Conservation (phyloP, 768 basidiomycete genomes). For the Collybiopsis luxurians region DNA sequence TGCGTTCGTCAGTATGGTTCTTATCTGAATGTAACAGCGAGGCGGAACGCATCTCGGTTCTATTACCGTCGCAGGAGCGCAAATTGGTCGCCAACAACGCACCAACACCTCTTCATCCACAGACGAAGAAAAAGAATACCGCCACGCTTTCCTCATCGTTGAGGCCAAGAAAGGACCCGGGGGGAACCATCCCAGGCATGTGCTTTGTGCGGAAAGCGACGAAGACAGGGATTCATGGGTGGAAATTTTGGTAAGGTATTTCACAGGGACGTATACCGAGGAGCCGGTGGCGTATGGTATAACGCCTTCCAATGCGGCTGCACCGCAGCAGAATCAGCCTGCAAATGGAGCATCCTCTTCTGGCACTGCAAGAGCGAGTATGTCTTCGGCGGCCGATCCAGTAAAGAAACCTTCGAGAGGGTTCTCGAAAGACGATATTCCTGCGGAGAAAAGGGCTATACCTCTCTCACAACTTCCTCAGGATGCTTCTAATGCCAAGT, state of each 20-base stretch:
- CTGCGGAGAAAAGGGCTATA: conserved; percentile 46
- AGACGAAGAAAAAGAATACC: conserved; percentile 90
- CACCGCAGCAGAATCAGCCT: conserved; percentile 21
- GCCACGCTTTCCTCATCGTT: conserved; percentile 97
- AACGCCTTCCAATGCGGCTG: conserved; percentile 18
- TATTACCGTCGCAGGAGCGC: conserved; percentile 86
- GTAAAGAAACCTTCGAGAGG: conserved; percentile 39
- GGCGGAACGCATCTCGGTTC: conserved; percentile 91
- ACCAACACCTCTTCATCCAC: conserved; percentile 46
- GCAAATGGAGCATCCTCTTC: conserved; percentile 24
- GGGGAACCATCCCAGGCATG: conserved; percentile 76
- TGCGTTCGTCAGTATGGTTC: conserved; percentile 8
- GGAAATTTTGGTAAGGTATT: conserved; percentile 86
- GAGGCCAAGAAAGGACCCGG: conserved; percentile 76
- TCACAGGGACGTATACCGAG: conserved; percentile 77
- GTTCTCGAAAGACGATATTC: conserved; percentile 59
- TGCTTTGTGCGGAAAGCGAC: conserved; percentile 96
- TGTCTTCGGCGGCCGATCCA: conserved; percentile 30
- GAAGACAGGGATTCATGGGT: conserved; percentile 94
- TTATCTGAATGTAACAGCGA: conserved; percentile 46
- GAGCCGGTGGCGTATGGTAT: conserved; percentile 44
- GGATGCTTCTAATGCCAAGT: conserved; percentile 55
- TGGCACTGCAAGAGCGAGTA: conserved; percentile 56
- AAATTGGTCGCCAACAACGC: conserved; percentile 93
- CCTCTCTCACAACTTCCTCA: conserved; percentile 56